phyloP scores from a whole-genome alignment of 73 alveolate genomes.

The Paramecium sonneborni region DNA sequence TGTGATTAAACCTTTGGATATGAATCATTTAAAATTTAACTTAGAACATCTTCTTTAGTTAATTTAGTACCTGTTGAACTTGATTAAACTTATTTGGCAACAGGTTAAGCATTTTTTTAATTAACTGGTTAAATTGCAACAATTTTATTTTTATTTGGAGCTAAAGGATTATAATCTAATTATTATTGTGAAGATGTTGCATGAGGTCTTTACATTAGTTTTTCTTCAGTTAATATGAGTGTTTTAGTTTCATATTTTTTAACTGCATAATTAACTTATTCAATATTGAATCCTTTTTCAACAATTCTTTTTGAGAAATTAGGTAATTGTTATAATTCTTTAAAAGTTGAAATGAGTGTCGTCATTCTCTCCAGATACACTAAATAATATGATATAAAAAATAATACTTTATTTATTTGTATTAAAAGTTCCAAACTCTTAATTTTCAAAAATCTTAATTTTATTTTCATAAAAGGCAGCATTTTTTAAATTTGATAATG shows the following conservation, averaged over 20 bases:
- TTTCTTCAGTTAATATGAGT: neutral
- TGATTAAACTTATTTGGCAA: neutral
- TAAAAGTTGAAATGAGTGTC: neutral
- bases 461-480: neutral
- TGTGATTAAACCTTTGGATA: neutral
- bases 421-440: neutral
- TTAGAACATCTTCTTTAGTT: neutral
- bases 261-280: neutral
- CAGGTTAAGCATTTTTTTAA: neutral
- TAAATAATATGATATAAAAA: neutral
- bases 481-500: neutral
- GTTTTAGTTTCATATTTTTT: neutral
- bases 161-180: conserved; percentile 33
- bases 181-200: neutral
- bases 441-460: neutral
- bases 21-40: neutral
- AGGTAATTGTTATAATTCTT: neutral
- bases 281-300: neutral
- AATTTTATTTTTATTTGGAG: conserved; percentile 22
- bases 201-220: neutral
- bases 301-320: neutral
- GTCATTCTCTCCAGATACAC: conserved; percentile 14
- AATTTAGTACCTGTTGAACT: neutral
- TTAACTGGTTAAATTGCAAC: neutral
- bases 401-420: neutral